phyloP scores from a whole-genome alignment of 257 asterid genomes.

The Solanum verrucosum region DNA sequence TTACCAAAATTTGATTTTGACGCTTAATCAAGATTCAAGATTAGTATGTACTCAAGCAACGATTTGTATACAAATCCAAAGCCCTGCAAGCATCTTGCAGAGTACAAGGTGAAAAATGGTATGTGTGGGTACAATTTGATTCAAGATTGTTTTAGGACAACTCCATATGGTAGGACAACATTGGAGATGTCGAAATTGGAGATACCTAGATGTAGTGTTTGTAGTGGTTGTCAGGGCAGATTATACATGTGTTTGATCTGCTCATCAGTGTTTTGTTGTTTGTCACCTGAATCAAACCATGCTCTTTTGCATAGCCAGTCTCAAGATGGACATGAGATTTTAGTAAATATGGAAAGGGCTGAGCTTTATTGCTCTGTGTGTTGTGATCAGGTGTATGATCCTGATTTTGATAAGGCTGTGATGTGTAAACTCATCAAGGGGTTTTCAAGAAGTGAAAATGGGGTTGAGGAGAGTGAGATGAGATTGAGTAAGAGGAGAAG shows the following conservation, averaged over 20 bases:
- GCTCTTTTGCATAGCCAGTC: constrained; percentile 41
- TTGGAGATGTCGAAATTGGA: constrained; percentile 34
- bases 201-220: constrained; percentile 48
- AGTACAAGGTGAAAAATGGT: constrained; percentile 59
- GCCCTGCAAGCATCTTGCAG: constrained; percentile 59
- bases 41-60: constrained; percentile 40
- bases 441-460: constrained; percentile 32
- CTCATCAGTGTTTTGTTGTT: constrained; percentile 38
- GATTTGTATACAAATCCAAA: constrained; percentile 28
- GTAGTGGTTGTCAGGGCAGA: constrained; percentile 39
- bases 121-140: constrained; percentile 33
- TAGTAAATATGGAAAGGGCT: constrained; percentile 55
- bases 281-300: constrained; percentile 36
- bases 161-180: constrained; percentile 44
- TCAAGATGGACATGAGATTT: constrained; percentile 44
- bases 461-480: constrained; percentile 6
- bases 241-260: constrained; percentile 66
- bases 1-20: background rate
- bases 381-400: constrained; percentile 73
- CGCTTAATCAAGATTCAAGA: background rate
- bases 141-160: constrained; percentile 33
- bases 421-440: constrained; percentile 39
- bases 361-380: constrained; percentile 80
- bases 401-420: constrained; percentile 59
- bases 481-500: constrained; percentile 65